Percentiles rank a stretch among this genome's conserved stretches.
Evolutionary conservation across 2,329 filamentous ascomycete species (phyloP).

Genomic region (Paecilomyces formosus): DNA sequence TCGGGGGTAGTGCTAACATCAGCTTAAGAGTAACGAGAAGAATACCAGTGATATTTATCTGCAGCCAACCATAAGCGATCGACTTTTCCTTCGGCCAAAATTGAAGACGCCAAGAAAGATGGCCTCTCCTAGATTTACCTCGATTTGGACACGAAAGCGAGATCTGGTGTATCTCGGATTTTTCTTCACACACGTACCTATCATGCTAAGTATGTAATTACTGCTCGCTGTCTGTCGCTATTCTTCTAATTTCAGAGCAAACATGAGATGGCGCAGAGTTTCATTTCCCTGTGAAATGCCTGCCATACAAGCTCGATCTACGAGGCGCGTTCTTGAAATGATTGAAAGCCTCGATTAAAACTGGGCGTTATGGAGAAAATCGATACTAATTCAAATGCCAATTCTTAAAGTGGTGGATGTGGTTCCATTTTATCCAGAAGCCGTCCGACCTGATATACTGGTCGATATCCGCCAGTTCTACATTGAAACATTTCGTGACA

Average conservation of each 20-base stretch:
- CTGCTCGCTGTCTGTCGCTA: conserved; percentile 1
- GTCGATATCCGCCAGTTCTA: conserved; percentile 48
- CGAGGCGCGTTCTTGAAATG: not conserved
- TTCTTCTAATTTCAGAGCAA: not conserved
- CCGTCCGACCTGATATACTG: conserved; percentile 44
- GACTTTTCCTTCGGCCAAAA: not conserved
- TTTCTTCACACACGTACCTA: conserved; percentile 54
- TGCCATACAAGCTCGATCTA: not conserved
- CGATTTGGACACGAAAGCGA: conserved; percentile 26
- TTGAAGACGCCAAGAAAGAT: not conserved
- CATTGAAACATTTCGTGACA: conserved; percentile 54
- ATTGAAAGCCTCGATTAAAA: not conserved
- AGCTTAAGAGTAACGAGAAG: no score
- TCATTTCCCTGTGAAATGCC: not conserved
- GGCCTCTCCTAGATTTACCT: conserved; percentile 4
- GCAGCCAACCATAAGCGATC: not conserved
- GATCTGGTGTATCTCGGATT: conserved; percentile 46
- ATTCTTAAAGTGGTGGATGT: conserved; percentile 50
- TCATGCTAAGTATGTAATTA: conserved; percentile 50
- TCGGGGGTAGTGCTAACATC: no score
- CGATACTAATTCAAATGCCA: not conserved
- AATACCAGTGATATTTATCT: no score
- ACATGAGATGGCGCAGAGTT: not conserved
- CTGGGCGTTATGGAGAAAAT: not conserved
- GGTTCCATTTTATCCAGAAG: conserved; percentile 49